Evolutionary conservation across 2,329 filamentous ascomycete species (phyloP), one percentile per base, ranked within the genome.

Genomic region (Domatiomyces globalis): DNA sequence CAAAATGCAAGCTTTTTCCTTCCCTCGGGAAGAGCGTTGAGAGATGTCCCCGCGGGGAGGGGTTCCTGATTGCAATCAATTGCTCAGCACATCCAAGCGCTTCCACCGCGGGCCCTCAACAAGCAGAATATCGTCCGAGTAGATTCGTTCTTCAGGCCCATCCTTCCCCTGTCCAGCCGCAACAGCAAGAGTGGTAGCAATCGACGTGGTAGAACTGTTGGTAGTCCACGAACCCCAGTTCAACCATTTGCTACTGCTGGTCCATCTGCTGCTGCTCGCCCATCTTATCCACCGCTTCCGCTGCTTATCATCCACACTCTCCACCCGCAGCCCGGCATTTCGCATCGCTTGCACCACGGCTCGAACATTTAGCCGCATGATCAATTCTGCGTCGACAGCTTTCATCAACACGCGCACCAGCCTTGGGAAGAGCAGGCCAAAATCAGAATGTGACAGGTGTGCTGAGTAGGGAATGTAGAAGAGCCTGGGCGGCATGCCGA

Each of bases 391-490:
- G 19, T 66, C 61, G 17, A 62, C 69, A 0, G 72, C 72, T 51
- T 75, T 74, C 51, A 73, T 71, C 9, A 74, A 63, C 44, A 70
- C 70, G 46, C 69, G 70, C 7, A 72, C 74, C 1, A 75, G 58
- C 75, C 81, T 84, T 0, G 86, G 86, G 62, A 94, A 94, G 19
- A 94, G 68, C 20, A 92, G 70, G 36, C 85, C 87, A 60, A 92
- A 94, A 62, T 94, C 87, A 18, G 80, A 85, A 66, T 94, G 87
- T 52, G 78, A 86, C 22, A 94, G 75, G 63, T 94, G 87, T 0
- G 87, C 85, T n/a, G 82, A 84, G 45, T 77, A 72, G 12, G 74
- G 65, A 2, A 86, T 81, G 64, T 86, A 90, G 69, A 85, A 94
- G 61, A 90, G 79, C 58, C 82, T 77, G 4, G 86, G 20, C 8